Base-by-base conservation (phyloP, 2,329 filamentous ascomycete species). In the Raffaelea deltoideospora region DNA sequence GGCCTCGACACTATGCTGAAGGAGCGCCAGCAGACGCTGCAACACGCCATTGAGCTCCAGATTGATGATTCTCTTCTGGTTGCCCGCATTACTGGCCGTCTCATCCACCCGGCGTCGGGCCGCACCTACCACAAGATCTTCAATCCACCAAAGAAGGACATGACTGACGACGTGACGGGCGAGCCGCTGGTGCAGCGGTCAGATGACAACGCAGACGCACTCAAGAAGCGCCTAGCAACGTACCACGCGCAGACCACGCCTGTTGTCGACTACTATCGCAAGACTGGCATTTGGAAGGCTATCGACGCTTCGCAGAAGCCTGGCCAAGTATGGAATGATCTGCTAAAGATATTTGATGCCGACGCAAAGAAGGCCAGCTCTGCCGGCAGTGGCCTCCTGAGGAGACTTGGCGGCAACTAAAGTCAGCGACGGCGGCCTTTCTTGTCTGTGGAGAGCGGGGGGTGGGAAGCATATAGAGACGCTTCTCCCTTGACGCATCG, bases 51-150 rank as follows among this genome's bases (percentile, higher is more conserved):
- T 41, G 88, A 98, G 69, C 80, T 98, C 48, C 77, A 96, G 64
- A 96, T 98, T 55, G 87, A 96, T 61, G 90, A 96, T 57, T 72
- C 73, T 30, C 79, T 98, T 40, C 77, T 98, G 41, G 88, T 98
- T 43, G 79, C 87, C 48, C 84, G 90, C 54, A 96, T 98, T 61
- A 98, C 90, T 43, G 90, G 90, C 53, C 88, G 90, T 53, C 71
- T 98, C 43, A 70, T 98, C 50, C 90, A 98, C 71, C 88, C 88
- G 40, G 88, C 88, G 36, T 95, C 87, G 39, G 90, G 90, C 47
- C 86, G 90, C 54, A 86, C 83, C 49, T 98, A 98, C 69, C 90
- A 98, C 76, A 90, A 80, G 64, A 81, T 90, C 60, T 98, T 98
- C 78, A 96, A 95, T 75, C 90, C 90, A 35, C 90, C 90, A 52